A percentile compares a stretch with the other conserved stretches of the same genome.
Conservation (phyloP, 176 grass and related monocot genomes). For the Paspalum notatum region DNA sequence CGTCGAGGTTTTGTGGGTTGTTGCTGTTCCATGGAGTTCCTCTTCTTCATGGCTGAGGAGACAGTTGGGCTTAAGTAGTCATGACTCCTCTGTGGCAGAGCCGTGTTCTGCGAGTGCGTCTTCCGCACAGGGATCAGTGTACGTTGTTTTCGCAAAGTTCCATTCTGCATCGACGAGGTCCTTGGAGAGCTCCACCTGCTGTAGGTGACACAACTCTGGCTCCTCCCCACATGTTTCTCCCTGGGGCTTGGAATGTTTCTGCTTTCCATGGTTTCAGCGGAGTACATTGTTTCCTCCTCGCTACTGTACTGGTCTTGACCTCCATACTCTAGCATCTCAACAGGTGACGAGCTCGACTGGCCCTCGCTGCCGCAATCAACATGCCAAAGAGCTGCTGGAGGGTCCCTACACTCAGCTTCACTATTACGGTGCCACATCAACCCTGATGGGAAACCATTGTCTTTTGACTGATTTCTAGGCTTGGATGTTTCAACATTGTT, state of each 20-base stretch:
- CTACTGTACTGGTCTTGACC: conserved; percentile 59
- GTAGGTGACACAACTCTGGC: conserved; percentile 83
- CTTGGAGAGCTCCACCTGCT: conserved; percentile 76
- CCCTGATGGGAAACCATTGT: conserved; percentile 48
- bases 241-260: conserved; percentile 71
- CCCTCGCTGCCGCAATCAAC: conserved; percentile 61
- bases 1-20: conserved; percentile 53
- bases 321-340: conserved; percentile 46
- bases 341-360: conserved; percentile 71
- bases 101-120: conserved; percentile 58
- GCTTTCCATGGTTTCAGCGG: conserved; percentile 99
- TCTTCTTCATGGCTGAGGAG: conserved; percentile 92
- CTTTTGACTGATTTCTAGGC: conserved; percentile 54
- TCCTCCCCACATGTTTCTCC: conserved; percentile 80
- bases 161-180: conserved; percentile 38
- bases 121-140: conserved; percentile 61
- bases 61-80: conserved; percentile 87
- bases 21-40: conserved; percentile 65
- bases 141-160: conserved; percentile 67
- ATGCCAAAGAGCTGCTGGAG: conserved; percentile 28
- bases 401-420: conserved; percentile 47
- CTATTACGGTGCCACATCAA: conserved; percentile 54
- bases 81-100: conserved; percentile 61
- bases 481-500: conserved; percentile 51
- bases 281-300: conserved; percentile 96